phyloP scores from a whole-genome alignment of 176 grass and related monocot genomes.

The Triticum monococcum region DNA sequence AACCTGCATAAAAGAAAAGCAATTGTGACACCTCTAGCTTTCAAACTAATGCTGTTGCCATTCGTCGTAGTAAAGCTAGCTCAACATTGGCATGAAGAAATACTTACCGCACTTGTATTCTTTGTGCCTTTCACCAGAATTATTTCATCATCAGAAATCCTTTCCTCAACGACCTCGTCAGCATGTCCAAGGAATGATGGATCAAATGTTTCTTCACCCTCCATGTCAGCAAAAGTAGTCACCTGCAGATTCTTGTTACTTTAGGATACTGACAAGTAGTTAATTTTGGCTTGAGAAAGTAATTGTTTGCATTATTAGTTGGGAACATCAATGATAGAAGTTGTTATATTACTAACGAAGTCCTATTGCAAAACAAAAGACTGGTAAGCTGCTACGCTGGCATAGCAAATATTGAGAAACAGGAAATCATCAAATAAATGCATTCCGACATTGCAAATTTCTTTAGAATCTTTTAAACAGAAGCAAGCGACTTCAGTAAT shows the following conservation, averaged over 20 bases:
- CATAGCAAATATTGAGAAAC: no score
- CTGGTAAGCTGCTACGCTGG: no score
- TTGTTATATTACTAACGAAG: no score
- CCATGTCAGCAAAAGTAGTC: slow-evolving; percentile 96
- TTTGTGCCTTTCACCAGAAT: slow-evolving; percentile 88
- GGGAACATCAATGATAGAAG: no score
- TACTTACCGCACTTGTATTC: slow-evolving; percentile 76
- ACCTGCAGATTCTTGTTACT: slow-evolving; percentile 38
- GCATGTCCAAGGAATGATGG: slow-evolving; percentile 74
- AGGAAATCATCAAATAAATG: background rate
- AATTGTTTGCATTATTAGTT: slow-evolving; percentile 22
- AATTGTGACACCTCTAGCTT: background rate
- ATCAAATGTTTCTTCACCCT: slow-evolving; percentile 96
- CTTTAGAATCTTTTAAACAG: background rate
- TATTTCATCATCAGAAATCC: slow-evolving; percentile 86
- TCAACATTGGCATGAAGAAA: slow-evolving; percentile 21
- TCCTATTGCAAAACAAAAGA: no score
- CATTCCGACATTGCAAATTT: background rate
- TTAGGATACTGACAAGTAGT: background rate
- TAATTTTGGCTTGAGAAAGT: slow-evolving; percentile 42
- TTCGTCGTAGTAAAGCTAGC: background rate
- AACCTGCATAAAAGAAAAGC: slow-evolving; percentile 42
- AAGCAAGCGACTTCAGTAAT: background rate
- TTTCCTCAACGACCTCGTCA: slow-evolving; percentile 86
- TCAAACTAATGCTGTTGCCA: background rate